Percentiles rank a stretch among this genome's conserved stretches.
Conservation (phyloP, 495 filamentous ascomycete species). For the Trichoderma orchidacearum region DNA sequence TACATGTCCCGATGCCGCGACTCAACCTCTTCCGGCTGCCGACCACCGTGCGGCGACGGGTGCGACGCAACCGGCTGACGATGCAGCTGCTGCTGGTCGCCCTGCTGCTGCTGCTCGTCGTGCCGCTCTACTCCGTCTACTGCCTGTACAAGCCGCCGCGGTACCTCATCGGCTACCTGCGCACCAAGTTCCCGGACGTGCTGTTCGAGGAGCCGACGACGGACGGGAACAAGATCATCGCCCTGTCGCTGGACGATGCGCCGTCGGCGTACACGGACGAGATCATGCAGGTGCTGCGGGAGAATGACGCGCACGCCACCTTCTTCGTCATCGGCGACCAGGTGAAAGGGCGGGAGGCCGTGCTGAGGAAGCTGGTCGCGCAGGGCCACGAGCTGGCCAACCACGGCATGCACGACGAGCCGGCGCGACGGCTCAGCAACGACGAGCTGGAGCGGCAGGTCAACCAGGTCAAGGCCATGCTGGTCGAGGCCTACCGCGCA, state of each 20-base stretch:
- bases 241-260: constrained; percentile 75
- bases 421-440: constrained; percentile 33
- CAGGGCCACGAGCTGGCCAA: constrained; percentile 63
- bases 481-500: constrained; percentile 40
- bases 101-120: constrained; percentile 26
- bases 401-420: constrained; percentile 77
- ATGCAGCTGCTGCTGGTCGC: constrained; percentile 40
- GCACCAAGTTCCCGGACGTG: constrained; percentile 58
- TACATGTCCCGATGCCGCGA: constrained; percentile 19
- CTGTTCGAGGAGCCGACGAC: constrained; percentile 49
- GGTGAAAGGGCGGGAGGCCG: constrained; percentile 43
- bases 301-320: constrained; percentile 47
- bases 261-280: constrained; percentile 59
- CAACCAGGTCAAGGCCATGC: constrained; percentile 27
- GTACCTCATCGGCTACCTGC: constrained; percentile 51
- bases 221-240: constrained; percentile 48
- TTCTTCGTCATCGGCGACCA: constrained; percentile 75
- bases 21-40: constrained; percentile 35
- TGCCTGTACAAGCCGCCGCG: constrained; percentile 63
- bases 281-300: constrained; percentile 50
- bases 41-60: constrained; percentile 34
- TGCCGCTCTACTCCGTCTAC: constrained; percentile 41
- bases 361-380: constrained; percentile 46
- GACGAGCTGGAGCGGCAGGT: constrained; percentile 31
- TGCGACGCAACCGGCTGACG: constrained; percentile 39